phyloP scores from a whole-genome alignment of 2,329 filamentous ascomycete genomes.

The Cordyceps farinosa region DNA sequence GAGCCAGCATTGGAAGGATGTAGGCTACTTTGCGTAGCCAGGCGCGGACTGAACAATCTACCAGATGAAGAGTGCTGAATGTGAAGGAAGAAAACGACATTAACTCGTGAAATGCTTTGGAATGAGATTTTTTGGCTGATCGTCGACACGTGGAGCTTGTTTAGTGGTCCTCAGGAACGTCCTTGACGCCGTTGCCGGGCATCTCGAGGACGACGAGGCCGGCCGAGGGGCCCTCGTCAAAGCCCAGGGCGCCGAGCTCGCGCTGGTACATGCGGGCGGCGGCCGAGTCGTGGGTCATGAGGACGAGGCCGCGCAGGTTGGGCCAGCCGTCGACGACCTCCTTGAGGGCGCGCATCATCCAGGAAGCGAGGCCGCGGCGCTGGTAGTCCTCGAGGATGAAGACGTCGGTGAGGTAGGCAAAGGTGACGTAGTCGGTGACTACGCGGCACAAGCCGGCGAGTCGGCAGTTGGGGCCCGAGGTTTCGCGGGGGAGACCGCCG shows the following conservation, averaged over 20 bases:
- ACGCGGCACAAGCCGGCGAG: conserved; percentile 48
- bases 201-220: conserved; percentile 42
- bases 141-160: background rate
- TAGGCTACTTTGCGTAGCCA: background rate
- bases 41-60: background rate
- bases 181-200: conserved; percentile 35
- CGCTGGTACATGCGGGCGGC: conserved; percentile 45
- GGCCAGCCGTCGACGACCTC: conserved; percentile 56
- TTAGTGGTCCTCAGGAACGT: conserved; percentile 31
- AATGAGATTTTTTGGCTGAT: background rate
- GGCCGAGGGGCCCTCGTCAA: conserved; percentile 39
- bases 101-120: background rate
- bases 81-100: background rate
- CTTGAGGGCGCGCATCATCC: conserved; percentile 59
- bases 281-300: conserved; percentile 46
- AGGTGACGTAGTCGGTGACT: conserved; percentile 67
- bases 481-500: conserved; percentile 28
- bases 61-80: background rate
- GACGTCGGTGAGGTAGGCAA: conserved; percentile 66
- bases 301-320: conserved; percentile 55
- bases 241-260: conserved; percentile 43
- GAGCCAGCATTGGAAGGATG: background rate
- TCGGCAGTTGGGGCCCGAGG: conserved; percentile 30
- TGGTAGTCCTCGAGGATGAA: conserved; percentile 60
- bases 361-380: conserved; percentile 59